Evolutionary conservation across 1,139 yeast species (phyloP).

Genomic region (Blastobotrys indianensis): DNA sequence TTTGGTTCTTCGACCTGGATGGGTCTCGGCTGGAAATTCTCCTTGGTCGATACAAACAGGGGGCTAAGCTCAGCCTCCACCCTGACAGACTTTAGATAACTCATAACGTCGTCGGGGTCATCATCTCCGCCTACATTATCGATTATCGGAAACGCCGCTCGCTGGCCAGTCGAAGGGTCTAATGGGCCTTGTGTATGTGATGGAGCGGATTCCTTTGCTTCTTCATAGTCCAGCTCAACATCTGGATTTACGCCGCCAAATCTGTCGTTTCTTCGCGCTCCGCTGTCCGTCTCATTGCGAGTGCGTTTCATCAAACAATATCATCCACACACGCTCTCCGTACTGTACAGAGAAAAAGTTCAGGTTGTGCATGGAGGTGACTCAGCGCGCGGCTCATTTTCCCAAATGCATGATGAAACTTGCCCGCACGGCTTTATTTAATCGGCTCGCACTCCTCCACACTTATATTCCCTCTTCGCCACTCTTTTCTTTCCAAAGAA

Average conservation of each 20-base stretch:
- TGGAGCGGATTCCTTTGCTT: neutral
- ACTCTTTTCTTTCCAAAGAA: neutral
- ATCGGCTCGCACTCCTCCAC: too few relatives aligned
- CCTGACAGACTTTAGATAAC: slow-evolving; percentile 24
- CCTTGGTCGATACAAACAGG: slow-evolving; percentile 12
- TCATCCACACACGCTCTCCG: too few relatives aligned
- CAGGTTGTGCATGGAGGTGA: too few relatives aligned
- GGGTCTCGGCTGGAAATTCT: slow-evolving; percentile 8
- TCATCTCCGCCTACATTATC: slow-evolving; percentile 12
- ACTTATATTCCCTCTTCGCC: neutral
- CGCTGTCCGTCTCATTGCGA: too few relatives aligned
- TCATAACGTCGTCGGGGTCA: slow-evolving; percentile 15
- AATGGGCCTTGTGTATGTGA: slow-evolving; percentile 23
- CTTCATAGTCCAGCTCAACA: slow-evolving; percentile 11
- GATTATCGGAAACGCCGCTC: slow-evolving; percentile 38
- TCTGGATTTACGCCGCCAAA: slow-evolving; percentile 7
- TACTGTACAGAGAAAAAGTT: too few relatives aligned
- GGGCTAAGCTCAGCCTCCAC: slow-evolving; percentile 24
- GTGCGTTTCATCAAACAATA: too few relatives aligned
- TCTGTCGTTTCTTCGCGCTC: neutral
- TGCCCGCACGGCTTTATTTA: too few relatives aligned
- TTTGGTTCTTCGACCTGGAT: slow-evolving; percentile 10
- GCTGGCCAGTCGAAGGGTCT: slow-evolving; percentile 39
- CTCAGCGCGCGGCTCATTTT: too few relatives aligned
- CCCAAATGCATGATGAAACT: too few relatives aligned